phyloP scores from a whole-genome alignment of 108 stramenopile species.

The Nitzschia sp. region DNA sequence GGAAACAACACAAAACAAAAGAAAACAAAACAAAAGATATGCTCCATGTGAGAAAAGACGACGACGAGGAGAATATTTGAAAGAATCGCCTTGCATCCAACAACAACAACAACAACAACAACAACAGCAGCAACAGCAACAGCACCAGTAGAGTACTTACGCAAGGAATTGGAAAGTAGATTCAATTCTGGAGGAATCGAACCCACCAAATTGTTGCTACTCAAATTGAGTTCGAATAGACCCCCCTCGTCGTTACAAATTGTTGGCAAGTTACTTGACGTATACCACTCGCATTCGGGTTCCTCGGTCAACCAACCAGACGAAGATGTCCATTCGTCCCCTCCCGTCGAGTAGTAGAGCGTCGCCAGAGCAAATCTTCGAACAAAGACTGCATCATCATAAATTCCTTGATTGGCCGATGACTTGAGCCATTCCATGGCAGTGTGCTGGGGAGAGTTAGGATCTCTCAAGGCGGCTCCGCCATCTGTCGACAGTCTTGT shows the following conservation, averaged over 20 bases:
- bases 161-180: slow-evolving; percentile 2
- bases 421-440: slow-evolving; percentile 41
- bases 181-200: slow-evolving; percentile 20
- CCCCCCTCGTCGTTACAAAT: slow-evolving; percentile 32
- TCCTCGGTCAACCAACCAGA: slow-evolving; percentile 26
- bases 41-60: too few relatives aligned
- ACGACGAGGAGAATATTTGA: too few relatives aligned
- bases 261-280: slow-evolving; percentile 7
- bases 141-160: slow-evolving; percentile 1
- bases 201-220: slow-evolving; percentile 19
- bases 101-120: too few relatives aligned
- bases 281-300: slow-evolving; percentile 29
- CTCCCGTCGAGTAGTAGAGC: slow-evolving; percentile 33
- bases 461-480: slow-evolving; percentile 25
- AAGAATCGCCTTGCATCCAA: too few relatives aligned
- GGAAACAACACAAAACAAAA: not conserved
- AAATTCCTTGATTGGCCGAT: slow-evolving; percentile 23
- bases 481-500: slow-evolving; percentile 1
- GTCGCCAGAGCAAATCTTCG: slow-evolving; percentile 35
- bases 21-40: not conserved
- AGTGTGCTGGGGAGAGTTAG: slow-evolving; percentile 40
- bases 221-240: slow-evolving; percentile 8
- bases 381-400: slow-evolving; percentile 24
- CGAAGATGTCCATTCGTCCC: slow-evolving; percentile 18
- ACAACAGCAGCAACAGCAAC: too few relatives aligned